Evolutionary conservation across 345 rosid species (phyloP).

Genomic region (Cardiospermum halicacabum): DNA sequence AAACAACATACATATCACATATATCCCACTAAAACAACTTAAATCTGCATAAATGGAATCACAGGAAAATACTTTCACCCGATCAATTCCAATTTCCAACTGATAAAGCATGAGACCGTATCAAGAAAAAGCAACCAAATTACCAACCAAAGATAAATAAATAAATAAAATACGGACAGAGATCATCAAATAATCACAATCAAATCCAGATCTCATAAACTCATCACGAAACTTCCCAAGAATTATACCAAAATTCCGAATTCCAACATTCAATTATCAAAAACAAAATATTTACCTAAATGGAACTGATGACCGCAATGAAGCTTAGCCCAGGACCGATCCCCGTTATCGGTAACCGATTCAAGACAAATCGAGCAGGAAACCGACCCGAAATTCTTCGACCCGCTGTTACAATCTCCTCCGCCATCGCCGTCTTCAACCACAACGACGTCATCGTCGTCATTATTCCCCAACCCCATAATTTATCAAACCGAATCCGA

Average conservation of each 20-base stretch:
- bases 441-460: conserved; percentile 40
- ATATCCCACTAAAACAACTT: background rate
- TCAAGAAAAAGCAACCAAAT: background rate
- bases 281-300: conserved; percentile 58
- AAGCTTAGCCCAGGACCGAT: conserved; percentile 97
- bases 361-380: conserved; percentile 98
- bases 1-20: background rate
- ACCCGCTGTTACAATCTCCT: conserved; percentile 32
- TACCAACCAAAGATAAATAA: background rate
- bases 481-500: conserved; percentile 10
- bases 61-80: background rate
- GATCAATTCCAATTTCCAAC: background rate
- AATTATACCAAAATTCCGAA: background rate
- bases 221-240: background rate
- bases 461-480: conserved; percentile 74
- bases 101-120: background rate
- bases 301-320: conserved; percentile 95
- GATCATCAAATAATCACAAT: conserved; percentile 10
- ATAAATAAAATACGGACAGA: background rate
- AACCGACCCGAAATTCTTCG: conserved; percentile 51
- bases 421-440: conserved; percentile 38
- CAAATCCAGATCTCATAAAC: conserved; percentile 23
- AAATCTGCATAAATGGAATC: background rate
- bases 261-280: background rate
- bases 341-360: conserved; percentile 59